phyloP scores from a whole-genome alignment of 176 grass and related monocot species.

The Oryza australiensis region DNA sequence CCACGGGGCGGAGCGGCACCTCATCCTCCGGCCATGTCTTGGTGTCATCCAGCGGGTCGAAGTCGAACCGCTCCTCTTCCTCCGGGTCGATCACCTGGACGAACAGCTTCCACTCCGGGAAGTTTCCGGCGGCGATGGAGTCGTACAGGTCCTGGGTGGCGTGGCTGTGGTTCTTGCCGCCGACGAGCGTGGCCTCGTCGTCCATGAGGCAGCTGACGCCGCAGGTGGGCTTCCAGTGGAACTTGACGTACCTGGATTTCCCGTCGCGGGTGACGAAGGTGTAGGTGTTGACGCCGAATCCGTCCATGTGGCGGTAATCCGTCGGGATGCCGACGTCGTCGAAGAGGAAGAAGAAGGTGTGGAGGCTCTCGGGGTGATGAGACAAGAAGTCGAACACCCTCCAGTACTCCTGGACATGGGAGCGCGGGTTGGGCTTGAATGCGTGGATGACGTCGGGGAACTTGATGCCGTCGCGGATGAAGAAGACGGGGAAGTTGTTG shows the following conservation, averaged over 20 bases:
- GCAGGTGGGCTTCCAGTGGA: slow-evolving; percentile 89
- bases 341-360: slow-evolving; percentile 99
- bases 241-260: slow-evolving; percentile 68
- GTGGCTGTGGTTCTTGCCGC: slow-evolving; percentile 85
- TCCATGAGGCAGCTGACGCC: slow-evolving; percentile 72
- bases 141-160: slow-evolving; percentile 91
- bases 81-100: slow-evolving; percentile 92
- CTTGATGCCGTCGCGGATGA: slow-evolving; percentile 93
- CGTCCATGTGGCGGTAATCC: slow-evolving; percentile 91
- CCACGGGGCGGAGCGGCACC: slow-evolving; percentile 66
- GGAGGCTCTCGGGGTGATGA: slow-evolving; percentile 76
- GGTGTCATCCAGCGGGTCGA: slow-evolving; percentile 93
- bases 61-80: slow-evolving; percentile 60
- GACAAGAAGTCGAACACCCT: slow-evolving; percentile 80
- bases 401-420: slow-evolving; percentile 92
- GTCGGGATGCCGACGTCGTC: slow-evolving; percentile 83
- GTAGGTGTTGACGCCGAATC: slow-evolving; percentile 92
- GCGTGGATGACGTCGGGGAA: slow-evolving; percentile 96
- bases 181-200: slow-evolving; percentile 66
- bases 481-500: slow-evolving; percentile 97
- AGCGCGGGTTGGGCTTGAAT: slow-evolving; percentile 86
- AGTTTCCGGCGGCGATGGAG: slow-evolving; percentile 71
- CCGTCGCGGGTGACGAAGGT: slow-evolving; percentile 66
- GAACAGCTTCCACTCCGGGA: slow-evolving; percentile 91
- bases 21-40: slow-evolving; percentile 93